Percentiles rank a stretch among this genome's conserved stretches.
These are phyloP conservation scores for Aristolochia californica DNA, from an alignment of 164 flowering plant species.

Conservation along the genomic window DNA sequence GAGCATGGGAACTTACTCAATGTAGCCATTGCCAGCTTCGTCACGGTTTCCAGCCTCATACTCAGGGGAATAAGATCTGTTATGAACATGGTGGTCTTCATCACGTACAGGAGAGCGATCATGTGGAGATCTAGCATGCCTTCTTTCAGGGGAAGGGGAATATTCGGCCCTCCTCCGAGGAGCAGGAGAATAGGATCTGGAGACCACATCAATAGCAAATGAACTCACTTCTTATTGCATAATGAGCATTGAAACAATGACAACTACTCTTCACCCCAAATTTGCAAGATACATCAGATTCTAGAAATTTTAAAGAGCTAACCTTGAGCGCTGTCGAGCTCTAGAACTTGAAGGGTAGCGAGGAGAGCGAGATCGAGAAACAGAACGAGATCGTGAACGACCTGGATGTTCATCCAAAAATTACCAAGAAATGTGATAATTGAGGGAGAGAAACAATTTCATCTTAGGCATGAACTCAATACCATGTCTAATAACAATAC, in stretches of 20 bases:
- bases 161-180: conserved; percentile 38
- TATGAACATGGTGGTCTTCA: conserved; percentile 13
- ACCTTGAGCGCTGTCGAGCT: conserved; percentile 64
- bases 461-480: neutral
- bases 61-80: conserved; percentile 51
- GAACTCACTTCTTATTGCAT: neutral
- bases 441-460: neutral
- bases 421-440: neutral
- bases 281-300: neutral
- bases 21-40: conserved; percentile 36
- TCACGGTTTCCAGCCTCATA: conserved; percentile 24
- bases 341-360: conserved; percentile 51
- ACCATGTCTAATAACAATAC: neutral
- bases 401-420: conserved; percentile 1
- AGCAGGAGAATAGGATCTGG: conserved; percentile 62
- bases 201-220: conserved; percentile 3
- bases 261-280: neutral
- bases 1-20: conserved; percentile 22
- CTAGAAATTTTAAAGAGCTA: neutral
- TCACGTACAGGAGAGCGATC: conserved; percentile 37
- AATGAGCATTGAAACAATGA: neutral
- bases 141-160: conserved; percentile 50
- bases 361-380: conserved; percentile 36
- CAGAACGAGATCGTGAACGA: conserved; percentile 39
- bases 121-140: conserved; percentile 44